Conservation (phyloP, 495 filamentous ascomycete genomes). For the Hypoxylon perforatum region DNA sequence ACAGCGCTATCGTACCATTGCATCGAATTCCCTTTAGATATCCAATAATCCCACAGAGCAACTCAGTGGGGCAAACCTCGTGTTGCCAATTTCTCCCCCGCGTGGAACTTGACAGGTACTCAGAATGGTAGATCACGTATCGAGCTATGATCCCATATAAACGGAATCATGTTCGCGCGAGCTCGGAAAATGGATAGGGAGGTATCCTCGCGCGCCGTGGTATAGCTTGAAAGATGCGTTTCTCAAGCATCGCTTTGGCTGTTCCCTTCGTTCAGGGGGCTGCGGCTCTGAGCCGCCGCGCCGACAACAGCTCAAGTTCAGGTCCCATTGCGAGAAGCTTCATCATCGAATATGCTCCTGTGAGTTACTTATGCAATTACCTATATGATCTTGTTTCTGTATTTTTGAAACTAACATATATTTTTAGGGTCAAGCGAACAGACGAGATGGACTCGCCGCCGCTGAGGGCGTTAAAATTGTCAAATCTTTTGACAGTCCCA, state of each 20-base stretch:
- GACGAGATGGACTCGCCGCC: constrained; percentile 20
- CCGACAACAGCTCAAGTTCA: constrained; percentile 12
- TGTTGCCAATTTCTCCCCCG: constrained; percentile 5
- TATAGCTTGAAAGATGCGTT: constrained; percentile 19
- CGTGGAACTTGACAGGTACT: neutral
- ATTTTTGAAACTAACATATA: neutral
- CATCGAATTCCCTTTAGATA: neutral
- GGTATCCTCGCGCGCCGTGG: neutral
- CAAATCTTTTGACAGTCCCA: constrained; percentile 32
- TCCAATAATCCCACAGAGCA: neutral
- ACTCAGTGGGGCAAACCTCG: constrained; percentile 18
- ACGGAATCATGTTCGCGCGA: neutral
- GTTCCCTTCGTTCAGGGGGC: constrained; percentile 19
- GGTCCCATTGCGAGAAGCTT: constrained; percentile 8
- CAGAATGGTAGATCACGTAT: constrained; percentile 2
- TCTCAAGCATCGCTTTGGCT: constrained; percentile 14
- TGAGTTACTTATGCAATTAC: constrained; percentile 6
- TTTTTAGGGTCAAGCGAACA: constrained; percentile 19
- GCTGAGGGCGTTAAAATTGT: constrained; percentile 34
- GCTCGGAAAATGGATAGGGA: neutral
- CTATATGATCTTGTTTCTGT: no score
- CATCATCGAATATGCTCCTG: constrained; percentile 26
- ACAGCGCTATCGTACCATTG: constrained; percentile 15
- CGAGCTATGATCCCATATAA: constrained; percentile 8
- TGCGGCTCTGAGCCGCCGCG: constrained; percentile 17